Evolutionary conservation across 169 alveolate genomes (phyloP), one percentile per base, ranked within the genome.

Genomic region (Neospora caninum): DNA sequence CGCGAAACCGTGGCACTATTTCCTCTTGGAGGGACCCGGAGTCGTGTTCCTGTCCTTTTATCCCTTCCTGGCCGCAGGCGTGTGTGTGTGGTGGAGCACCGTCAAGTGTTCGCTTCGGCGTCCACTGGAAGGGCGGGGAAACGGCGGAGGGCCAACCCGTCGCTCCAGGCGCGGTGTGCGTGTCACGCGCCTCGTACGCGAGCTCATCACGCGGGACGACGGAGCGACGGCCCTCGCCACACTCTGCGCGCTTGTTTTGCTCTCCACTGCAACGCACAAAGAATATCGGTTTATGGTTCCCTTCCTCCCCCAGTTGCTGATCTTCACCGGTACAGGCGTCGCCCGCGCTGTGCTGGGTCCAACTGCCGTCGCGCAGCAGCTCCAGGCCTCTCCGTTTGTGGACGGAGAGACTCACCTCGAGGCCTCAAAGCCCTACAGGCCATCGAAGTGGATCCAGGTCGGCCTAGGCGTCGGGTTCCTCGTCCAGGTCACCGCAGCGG

Each of bases 211-310:
- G 53, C 2, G 89, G 67, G 89, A 82, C 38, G 89, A 82, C 64
- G 89, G 89, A 18, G 89, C 89, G 34, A 36, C 64, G 67, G 25
- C 39, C 0, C 69, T 82, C 25, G 89, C 69, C 13, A 82, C 89
- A 42, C 20, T 41, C 58, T 82, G 34, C 69, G 67, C 93, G 0
- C 38, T 89, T 4, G 64, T 49, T 34, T 34, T 69, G 45, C 93
- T 89, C 18, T 89, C 93, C 78, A 16, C 69, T 54, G 86, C 88
- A 9, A 89, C 88, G n/a, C 93, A 89, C 45, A 89, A 89, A 58
- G 93, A 89, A 78, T 80, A 42, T 16, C 64, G 93, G 22, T 89
- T 89, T 39, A 89, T 89, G 45, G 67, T 89, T 39, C 73, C 93
- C 38, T 43, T 25, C 18, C 43, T 89, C n/a, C 93, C 93, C 41